These are phyloP conservation scores for Leccinum longicurvipes DNA, from an alignment of 768 basidiomycete genomes.

Conservation along the genomic window DNA sequence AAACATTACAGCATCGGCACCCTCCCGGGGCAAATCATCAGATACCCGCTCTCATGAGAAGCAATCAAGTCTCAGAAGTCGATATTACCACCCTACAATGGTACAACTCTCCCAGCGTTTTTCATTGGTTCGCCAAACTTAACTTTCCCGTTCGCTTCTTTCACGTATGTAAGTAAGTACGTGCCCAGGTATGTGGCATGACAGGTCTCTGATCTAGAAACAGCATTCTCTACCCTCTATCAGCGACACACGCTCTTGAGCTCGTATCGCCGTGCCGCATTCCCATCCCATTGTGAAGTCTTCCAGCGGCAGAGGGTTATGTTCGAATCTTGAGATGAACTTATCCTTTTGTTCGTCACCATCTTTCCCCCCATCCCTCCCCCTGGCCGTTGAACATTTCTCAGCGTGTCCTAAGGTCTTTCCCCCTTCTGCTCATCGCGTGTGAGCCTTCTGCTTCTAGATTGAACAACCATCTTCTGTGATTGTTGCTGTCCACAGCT, in stretches of 20 bases:
- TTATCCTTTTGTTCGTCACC: not conserved
- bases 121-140: conserved; percentile 2
- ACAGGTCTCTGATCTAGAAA: not conserved
- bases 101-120: not conserved
- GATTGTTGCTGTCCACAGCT: not conserved
- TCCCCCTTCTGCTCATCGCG: not conserved
- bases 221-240: not conserved
- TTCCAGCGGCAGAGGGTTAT: not conserved
- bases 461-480: not conserved
- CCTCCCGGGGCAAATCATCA: not conserved
- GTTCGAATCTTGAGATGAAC: not conserved
- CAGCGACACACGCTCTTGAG: not conserved
- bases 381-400: not conserved
- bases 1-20: not conserved
- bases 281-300: not conserved
- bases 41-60: not conserved
- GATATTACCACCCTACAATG: not conserved
- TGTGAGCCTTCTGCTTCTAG: not conserved
- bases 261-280: not conserved
- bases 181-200: not conserved
- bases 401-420: not conserved
- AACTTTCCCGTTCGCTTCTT: not conserved
- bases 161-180: conserved; percentile 1
- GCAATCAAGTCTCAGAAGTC: not conserved
- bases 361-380: not conserved